Conservation (phyloP, 768 basidiomycete species). For the Phylloporus rhodoxanthus region DNA sequence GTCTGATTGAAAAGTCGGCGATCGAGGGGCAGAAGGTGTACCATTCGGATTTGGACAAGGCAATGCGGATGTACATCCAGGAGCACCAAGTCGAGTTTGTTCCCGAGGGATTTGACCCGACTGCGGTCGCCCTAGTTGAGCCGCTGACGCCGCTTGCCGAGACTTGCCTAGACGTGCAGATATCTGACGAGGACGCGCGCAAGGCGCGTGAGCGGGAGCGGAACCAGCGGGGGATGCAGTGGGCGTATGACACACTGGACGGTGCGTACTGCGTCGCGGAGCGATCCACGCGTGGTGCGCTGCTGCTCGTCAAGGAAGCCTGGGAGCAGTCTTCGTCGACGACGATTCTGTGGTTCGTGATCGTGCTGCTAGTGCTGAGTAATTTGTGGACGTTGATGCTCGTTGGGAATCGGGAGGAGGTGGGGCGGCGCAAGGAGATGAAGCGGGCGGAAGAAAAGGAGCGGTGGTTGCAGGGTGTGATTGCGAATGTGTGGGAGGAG, state of each 20-base stretch:
- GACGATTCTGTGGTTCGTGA: conserved; percentile 67
- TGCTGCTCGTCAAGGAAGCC: conserved; percentile 73
- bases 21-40: conserved; percentile 90
- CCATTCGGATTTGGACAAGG: conserved; percentile 74
- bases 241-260: conserved; percentile 84
- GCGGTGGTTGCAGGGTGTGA: conserved; percentile 67
- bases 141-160: conserved; percentile 28
- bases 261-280: conserved; percentile 68
- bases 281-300: conserved; percentile 62
- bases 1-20: conserved; percentile 87
- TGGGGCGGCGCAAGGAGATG: conserved; percentile 41
- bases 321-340: conserved; percentile 74
- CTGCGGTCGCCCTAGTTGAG: conserved; percentile 44
- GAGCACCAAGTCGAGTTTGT: conserved; percentile 88
- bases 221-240: conserved; percentile 69
- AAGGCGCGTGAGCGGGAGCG: conserved; percentile 65
- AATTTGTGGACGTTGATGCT: conserved; percentile 66
- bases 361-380: conserved; percentile 65
- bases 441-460: conserved; percentile 61
- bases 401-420: conserved; percentile 45
- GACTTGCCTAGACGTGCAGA: conserved; percentile 2
- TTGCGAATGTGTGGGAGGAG: conserved; percentile 70
- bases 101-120: conserved; percentile 68
- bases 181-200: conserved; percentile 14
- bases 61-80: conserved; percentile 84